Evolutionary conservation across 768 basidiomycete species (phyloP), one percentile per base, ranked within the genome.

Genomic region (Phaeotremella skinneri): DNA sequence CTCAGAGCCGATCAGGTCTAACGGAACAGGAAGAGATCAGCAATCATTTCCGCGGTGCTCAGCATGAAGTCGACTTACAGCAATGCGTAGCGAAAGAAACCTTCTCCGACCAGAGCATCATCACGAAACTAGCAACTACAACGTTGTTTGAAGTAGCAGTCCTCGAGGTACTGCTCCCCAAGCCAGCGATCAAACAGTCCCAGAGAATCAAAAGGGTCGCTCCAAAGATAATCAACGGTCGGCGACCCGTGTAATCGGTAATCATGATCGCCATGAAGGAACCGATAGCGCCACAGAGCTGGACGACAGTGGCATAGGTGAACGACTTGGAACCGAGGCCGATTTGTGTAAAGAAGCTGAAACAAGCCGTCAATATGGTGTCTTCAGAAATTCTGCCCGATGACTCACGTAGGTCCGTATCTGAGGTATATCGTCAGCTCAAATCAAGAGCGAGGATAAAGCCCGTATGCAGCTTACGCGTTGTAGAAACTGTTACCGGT

Each of bases 401-500:
- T 45, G 34, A 17, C 52, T 53, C 26, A 53, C 39, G 53, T 41
- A 20, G 53, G 53, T 11, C 53, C 53, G 53, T 55, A 55, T 43
- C 53, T 55, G 45, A 17, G n/a, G 1, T 3, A 20, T 17, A 2
- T 21, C 43, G 21, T 37, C 17, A 37, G 34, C 34, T 37, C 7
- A 7, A 37, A 7, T 7, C 34, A 7, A 7, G 7, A 7, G 34
- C 7, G n/a, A n/a, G n/a, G n/a, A n/a, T 52, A 34, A 11, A 16
- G 11, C 2, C 23, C 23, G 32, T 26, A 16, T 16, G 23, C 30
- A 20, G 31, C 62, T 20, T 51, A 64, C 39, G 63, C 59, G 47
- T 64, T 64, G 51, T 64, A 64, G 63, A 64, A 64, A n/a, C 37
- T 39, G 42, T 64, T 66, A 23, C 60, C 60, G n/a, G 56, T 58